A percentile compares a stretch with the other conserved stretches of the same genome.
phyloP scores from a whole-genome alignment of 2,329 filamentous ascomycete genomes.

The Didymellaceae sp. region DNA sequence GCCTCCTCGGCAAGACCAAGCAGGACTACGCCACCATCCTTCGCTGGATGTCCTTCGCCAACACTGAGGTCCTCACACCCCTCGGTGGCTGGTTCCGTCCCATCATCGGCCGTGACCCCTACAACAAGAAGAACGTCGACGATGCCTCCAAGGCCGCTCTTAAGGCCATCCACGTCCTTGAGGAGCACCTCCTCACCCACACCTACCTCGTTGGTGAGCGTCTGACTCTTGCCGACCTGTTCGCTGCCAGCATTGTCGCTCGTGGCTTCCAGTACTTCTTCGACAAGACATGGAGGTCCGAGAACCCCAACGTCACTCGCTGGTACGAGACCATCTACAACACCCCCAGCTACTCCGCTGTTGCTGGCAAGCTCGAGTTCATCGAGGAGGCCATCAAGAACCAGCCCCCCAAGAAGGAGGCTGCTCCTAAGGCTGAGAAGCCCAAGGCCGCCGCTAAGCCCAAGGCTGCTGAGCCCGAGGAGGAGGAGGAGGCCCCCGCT shows the following conservation, averaged over 20 bases:
- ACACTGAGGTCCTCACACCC: constrained; percentile 78
- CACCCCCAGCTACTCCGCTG: constrained; percentile 87
- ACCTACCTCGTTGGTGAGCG: constrained; percentile 98
- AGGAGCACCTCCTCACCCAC: constrained; percentile 88
- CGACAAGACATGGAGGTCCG: constrained; percentile 83
- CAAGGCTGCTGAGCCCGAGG: constrained; percentile 61
- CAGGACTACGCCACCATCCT: constrained; percentile 99
- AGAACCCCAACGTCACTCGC: constrained; percentile 85
- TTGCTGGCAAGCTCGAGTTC: constrained; percentile 76
- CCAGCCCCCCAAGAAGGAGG: constrained; percentile 74
- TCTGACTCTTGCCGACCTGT: constrained; percentile 94
- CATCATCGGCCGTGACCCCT: constrained; percentile 78
- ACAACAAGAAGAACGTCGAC: constrained; percentile 98
- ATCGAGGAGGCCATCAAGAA: constrained; percentile 82
- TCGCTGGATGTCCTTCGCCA: constrained; percentile 97
- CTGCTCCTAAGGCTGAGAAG: constrained; percentile 72
- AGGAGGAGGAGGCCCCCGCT: constrained; percentile 64
- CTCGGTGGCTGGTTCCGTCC: constrained; percentile 86
- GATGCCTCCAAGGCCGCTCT: constrained; percentile 73
- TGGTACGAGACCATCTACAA: constrained; percentile 96
- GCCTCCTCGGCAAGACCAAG: constrained; percentile 99
- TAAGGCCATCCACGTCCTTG: constrained; percentile 74
- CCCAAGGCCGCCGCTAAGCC: constrained; percentile 65
- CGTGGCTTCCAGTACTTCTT: constrained; percentile 95
- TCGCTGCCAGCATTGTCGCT: constrained; percentile 76